These are phyloP conservation scores for Quercus aquifolioides DNA, from an alignment of 306 rosid genomes.

Conservation along the genomic window DNA sequence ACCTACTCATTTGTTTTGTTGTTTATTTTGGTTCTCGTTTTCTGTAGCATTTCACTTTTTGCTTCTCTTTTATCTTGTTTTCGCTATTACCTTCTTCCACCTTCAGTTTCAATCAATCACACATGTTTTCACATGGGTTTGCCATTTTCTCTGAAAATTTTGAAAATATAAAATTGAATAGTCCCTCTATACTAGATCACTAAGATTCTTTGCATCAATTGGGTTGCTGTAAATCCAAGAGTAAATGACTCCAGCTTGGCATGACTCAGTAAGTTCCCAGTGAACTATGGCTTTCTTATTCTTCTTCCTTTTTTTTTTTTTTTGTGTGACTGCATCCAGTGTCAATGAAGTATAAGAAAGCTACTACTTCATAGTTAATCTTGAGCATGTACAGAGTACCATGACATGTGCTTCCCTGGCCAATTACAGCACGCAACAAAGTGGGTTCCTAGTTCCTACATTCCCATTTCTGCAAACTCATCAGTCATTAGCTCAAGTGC, in stretches of 20 bases:
- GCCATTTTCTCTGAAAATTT: background rate
- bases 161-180: background rate
- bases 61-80: too few species aligned
- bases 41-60: too few species aligned
- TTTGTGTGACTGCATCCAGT: too few species aligned
- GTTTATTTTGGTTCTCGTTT: too few species aligned
- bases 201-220: background rate
- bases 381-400: background rate
- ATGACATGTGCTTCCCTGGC: too few species aligned
- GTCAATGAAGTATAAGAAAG: background rate
- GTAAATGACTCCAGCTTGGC: background rate
- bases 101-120: background rate
- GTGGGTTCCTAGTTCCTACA: background rate
- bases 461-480: background rate
- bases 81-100: too few species aligned
- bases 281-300: background rate
- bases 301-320: background rate
- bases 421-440: too few species aligned
- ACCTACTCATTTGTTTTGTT: too few species aligned
- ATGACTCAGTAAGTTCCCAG: background rate
- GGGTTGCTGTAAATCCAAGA: background rate
- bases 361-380: background rate
- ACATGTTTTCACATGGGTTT: background rate
- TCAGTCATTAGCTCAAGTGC: too few species aligned
- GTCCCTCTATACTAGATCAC: background rate